Percentiles rank a stretch among this genome's conserved stretches.
phyloP scores from a whole-genome alignment of 257 asterid genomes.

The Plantago ovata region DNA sequence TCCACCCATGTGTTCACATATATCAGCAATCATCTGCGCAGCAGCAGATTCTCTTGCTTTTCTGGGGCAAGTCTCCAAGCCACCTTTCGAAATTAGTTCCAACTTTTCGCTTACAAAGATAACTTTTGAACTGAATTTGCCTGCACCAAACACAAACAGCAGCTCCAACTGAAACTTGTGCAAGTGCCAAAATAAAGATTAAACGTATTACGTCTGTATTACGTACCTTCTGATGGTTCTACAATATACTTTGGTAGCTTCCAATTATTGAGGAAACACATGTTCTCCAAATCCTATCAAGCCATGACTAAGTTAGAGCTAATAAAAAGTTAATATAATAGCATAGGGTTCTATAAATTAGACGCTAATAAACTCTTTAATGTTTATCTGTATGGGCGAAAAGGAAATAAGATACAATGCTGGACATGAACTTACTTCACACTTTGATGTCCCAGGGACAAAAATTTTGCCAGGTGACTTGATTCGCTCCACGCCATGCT shows the following conservation, averaged over 20 bases:
- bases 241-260: conserved; percentile 29
- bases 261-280: conserved; percentile 37
- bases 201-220: background rate
- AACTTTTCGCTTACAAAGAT: conserved; percentile 22
- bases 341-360: background rate
- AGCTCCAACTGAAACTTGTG: background rate
- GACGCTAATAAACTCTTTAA: background rate
- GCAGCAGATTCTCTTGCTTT: conserved; percentile 55
- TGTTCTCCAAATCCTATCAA: conserved; percentile 39
- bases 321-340: background rate
- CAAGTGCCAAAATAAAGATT: background rate
- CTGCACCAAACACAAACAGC: conserved; percentile 19
- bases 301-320: background rate
- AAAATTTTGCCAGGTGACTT: conserved; percentile 10
- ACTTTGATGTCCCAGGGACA: conserved; percentile 30
- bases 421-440: conserved; percentile 27
- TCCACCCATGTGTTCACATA: background rate
- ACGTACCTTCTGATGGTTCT: conserved; percentile 35
- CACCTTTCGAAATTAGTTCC: conserved; percentile 24
- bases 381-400: background rate
- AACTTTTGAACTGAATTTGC: conserved; percentile 33
- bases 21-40: conserved; percentile 27
- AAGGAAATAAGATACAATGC: background rate
- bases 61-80: conserved; percentile 23
- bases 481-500: conserved; percentile 12